Evolutionary conservation across 768 basidiomycete species (phyloP).

Genomic region (Tylopilus subfusipes): DNA sequence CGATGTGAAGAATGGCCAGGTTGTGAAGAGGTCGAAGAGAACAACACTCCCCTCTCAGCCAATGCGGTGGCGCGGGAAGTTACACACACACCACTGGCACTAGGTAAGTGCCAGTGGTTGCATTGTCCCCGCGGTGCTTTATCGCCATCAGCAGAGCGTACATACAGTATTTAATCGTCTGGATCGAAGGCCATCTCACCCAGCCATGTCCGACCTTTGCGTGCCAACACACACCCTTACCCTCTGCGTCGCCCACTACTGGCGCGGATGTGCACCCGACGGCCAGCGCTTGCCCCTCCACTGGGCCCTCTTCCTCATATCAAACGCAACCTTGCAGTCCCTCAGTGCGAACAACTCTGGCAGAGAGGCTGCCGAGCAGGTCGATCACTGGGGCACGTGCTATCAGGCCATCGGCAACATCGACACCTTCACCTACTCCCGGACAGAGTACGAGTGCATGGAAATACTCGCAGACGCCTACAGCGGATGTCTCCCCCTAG

Average conservation of each 20-base stretch:
- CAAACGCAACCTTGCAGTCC: constrained; percentile 22
- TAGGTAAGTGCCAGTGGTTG: background rate
- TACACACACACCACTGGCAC: background rate
- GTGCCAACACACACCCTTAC: constrained; percentile 16
- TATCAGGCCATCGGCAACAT: constrained; percentile 28
- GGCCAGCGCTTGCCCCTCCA: constrained; percentile 27
- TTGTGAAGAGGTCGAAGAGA: constrained; percentile 24
- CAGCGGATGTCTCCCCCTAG: constrained; percentile 29
- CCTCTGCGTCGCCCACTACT: constrained; percentile 30
- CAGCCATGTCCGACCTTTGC: constrained; percentile 17
- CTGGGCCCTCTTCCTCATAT: constrained; percentile 29
- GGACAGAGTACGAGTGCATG: constrained; percentile 27
- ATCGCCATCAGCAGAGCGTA: constrained; percentile 8
- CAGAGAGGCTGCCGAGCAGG: constrained; percentile 19
- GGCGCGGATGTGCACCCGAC: constrained; percentile 22
- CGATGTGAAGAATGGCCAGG: constrained; percentile 24
- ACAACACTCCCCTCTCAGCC: background rate
- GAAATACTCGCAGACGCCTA: constrained; percentile 30
- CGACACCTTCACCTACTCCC: constrained; percentile 28
- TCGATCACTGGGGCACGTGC: constrained; percentile 32
- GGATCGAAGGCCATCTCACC: background rate
- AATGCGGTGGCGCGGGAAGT: constrained; percentile 31
- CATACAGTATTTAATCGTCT: constrained; percentile 9
- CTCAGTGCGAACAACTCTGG: constrained; percentile 20
- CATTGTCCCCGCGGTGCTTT: constrained; percentile 15